phyloP scores from a whole-genome alignment of 495 filamentous ascomycete genomes.

The Pseudevernia furfuracea region DNA sequence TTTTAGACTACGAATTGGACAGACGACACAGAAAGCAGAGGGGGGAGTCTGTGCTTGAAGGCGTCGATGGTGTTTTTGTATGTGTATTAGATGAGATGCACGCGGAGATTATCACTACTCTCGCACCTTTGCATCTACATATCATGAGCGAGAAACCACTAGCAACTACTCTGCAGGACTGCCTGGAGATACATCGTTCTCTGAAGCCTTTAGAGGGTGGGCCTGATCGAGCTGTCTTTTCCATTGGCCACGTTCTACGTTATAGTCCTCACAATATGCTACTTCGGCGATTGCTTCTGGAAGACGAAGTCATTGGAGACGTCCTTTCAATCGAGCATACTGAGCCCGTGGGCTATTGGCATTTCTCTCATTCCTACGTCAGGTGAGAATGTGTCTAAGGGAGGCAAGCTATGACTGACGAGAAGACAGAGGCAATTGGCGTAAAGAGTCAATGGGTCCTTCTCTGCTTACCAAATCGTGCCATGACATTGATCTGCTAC shows the following conservation, averaged over 20 bases:
- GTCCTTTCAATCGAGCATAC: slow-evolving; percentile 80
- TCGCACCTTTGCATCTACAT: slow-evolving; percentile 64
- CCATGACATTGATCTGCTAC: slow-evolving; percentile 83
- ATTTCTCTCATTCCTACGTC: slow-evolving; percentile 90
- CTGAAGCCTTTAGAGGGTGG: slow-evolving; percentile 32
- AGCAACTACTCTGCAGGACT: slow-evolving; percentile 67
- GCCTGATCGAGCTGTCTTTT: slow-evolving; percentile 55
- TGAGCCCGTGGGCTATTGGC: slow-evolving; percentile 94
- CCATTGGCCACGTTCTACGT: slow-evolving; percentile 69
- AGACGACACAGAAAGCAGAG: slow-evolving; percentile 37
- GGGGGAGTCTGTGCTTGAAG: slow-evolving; percentile 31
- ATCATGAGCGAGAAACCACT: slow-evolving; percentile 95
- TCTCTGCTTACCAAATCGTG: slow-evolving; percentile 89
- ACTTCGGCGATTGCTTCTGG: slow-evolving; percentile 66
- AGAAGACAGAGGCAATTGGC: slow-evolving; percentile 68
- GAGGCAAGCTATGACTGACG: neutral
- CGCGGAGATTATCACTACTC: slow-evolving; percentile 61
- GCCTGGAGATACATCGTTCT: slow-evolving; percentile 60
- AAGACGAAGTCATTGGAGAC: slow-evolving; percentile 68
- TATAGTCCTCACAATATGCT: slow-evolving; percentile 89
- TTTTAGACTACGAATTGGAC: slow-evolving; percentile 53
- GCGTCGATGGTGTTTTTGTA: slow-evolving; percentile 76
- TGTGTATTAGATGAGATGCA: slow-evolving; percentile 88
- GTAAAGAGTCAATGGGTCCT: slow-evolving; percentile 60
- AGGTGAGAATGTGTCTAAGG: slow-evolving; percentile 37